Evolutionary conservation across 495 filamentous ascomycete genomes (phyloP).

Genomic region (Hyaloscypha finlandica): DNA sequence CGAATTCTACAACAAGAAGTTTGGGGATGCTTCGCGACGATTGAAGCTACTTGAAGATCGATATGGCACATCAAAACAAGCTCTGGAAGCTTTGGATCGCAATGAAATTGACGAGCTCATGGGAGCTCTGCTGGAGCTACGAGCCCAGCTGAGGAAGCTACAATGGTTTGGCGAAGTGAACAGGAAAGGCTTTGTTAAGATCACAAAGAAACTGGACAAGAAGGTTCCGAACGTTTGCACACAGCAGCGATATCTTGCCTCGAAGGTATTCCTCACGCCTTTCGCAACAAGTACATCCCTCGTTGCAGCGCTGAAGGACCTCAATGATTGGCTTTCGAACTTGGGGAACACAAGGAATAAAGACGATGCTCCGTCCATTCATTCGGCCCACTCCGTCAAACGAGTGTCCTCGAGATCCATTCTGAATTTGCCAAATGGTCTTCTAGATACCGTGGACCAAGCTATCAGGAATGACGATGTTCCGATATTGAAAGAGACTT

Average conservation of each 20-base stretch:
- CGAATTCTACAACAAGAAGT: conserved; percentile 93
- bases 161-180: conserved; percentile 99
- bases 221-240: conserved; percentile 71
- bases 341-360: conserved; percentile 69
- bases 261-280: conserved; percentile 80
- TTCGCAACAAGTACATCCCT: conserved; percentile 80
- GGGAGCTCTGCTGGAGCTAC: conserved; percentile 82
- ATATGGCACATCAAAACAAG: conserved; percentile 64
- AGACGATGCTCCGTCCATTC: conserved; percentile 72
- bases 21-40: conserved; percentile 75
- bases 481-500: conserved; percentile 54
- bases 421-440: conserved; percentile 63
- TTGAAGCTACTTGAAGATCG: conserved; percentile 82
- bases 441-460: conserved; percentile 74
- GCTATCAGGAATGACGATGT: conserved; percentile 76
- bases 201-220: conserved; percentile 97
- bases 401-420: conserved; percentile 68
- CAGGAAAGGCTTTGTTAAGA: conserved; percentile 91
- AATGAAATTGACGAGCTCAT: conserved; percentile 90
- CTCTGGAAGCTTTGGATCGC: conserved; percentile 52
- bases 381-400: conserved; percentile 70
- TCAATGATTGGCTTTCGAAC: conserved; percentile 89
- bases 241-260: conserved; percentile 79
- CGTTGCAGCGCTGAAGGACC: conserved; percentile 64
- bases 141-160: conserved; percentile 83